Evolutionary conservation across 2,329 filamentous ascomycete genomes (phyloP).

Genomic region (Pseudopyrenochaeta lycopersici): DNA sequence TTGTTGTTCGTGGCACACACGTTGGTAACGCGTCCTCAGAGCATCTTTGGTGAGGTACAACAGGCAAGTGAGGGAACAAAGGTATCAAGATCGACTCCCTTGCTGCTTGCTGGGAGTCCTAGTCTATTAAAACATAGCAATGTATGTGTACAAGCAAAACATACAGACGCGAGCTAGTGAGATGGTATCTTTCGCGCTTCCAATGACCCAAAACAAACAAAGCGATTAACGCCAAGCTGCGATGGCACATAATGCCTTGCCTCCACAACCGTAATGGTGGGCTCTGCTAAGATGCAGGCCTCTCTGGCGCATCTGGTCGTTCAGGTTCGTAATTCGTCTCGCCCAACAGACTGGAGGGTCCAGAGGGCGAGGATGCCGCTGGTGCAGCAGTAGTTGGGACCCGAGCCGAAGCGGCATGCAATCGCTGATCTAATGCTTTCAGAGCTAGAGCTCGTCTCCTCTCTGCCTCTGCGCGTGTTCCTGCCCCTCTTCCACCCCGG

Average conservation of each 20-base stretch:
- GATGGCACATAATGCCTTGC: neutral
- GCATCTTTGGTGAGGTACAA: slow-evolving; percentile 10
- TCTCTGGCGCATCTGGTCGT: slow-evolving; percentile 36
- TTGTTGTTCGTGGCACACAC: slow-evolving; percentile 26
- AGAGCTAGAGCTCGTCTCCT: slow-evolving; percentile 86
- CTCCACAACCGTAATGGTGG: neutral
- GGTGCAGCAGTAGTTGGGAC: slow-evolving; percentile 52
- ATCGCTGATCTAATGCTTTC: slow-evolving; percentile 88
- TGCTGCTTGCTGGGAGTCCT: slow-evolving; percentile 15
- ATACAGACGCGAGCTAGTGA: slow-evolving; percentile 26
- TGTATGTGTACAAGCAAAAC: slow-evolving; percentile 28
- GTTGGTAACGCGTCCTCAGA: slow-evolving; percentile 19
- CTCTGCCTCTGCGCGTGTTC: slow-evolving; percentile 90
- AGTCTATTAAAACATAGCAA: slow-evolving; percentile 23
- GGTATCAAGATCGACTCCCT: slow-evolving; percentile 16
- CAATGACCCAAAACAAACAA: slow-evolving; percentile 18
- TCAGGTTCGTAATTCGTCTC: slow-evolving; percentile 56
- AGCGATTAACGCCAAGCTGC: slow-evolving; percentile 10
- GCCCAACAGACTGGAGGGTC: slow-evolving; percentile 47
- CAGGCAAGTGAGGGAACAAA: slow-evolving; percentile 6
- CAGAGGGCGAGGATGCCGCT: slow-evolving; percentile 38
- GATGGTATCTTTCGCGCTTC: slow-evolving; percentile 33
- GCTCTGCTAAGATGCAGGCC: slow-evolving; percentile 26
- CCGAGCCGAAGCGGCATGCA: slow-evolving; percentile 79
- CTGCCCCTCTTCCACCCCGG: slow-evolving; percentile 60